Conservation (phyloP, 2,329 filamentous ascomycete genomes). For the Cordyceps pruinosa region DNA sequence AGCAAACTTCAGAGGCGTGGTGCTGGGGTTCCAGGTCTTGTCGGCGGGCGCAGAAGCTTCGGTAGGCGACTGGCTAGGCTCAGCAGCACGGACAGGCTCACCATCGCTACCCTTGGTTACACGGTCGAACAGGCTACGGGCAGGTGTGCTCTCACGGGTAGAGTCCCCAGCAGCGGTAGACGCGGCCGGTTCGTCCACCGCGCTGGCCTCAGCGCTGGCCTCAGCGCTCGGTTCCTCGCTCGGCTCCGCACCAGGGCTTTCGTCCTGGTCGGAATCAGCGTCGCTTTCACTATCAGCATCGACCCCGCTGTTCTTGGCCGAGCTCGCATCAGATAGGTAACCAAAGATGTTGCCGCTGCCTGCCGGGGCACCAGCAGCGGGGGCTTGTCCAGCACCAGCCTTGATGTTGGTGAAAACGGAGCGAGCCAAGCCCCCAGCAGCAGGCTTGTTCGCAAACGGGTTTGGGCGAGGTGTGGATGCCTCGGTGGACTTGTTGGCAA, state of each 20-base stretch:
- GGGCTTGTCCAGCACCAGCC: slow-evolving; percentile 19
- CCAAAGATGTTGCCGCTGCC: slow-evolving; percentile 48
- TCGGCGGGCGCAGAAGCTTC: slow-evolving; percentile 25
- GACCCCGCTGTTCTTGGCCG: slow-evolving; percentile 45
- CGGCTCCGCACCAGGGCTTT: slow-evolving; percentile 35
- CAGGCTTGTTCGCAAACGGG: slow-evolving; percentile 29
- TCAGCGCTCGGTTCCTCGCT: slow-evolving; percentile 38
- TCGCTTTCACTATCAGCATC: slow-evolving; percentile 42
- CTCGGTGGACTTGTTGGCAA: slow-evolving; percentile 42
- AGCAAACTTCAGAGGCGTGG: slow-evolving; percentile 50
- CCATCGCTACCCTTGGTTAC: slow-evolving; percentile 44
- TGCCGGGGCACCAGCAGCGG: slow-evolving; percentile 15
- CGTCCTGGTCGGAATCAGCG: slow-evolving; percentile 36
- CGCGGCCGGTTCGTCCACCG: slow-evolving; percentile 32
- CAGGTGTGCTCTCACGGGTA: slow-evolving; percentile 38
- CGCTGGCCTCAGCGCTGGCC: slow-evolving; percentile 37
- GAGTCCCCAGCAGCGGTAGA: slow-evolving; percentile 17
- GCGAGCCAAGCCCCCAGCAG: slow-evolving; percentile 32
- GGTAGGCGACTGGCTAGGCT: slow-evolving; percentile 13
- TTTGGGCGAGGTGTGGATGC: slow-evolving; percentile 25
- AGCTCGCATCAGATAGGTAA: slow-evolving; percentile 51
- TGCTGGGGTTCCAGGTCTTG: slow-evolving; percentile 38
- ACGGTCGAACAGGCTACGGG: slow-evolving; percentile 49
- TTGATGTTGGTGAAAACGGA: slow-evolving; percentile 39
- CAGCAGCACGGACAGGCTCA: slow-evolving; percentile 38